A percentile compares a stretch with the other conserved stretches of the same genome.
Evolutionary conservation across 352 stramenopile genomes (phyloP).

Genomic region (Saprolegnia diclina): DNA sequence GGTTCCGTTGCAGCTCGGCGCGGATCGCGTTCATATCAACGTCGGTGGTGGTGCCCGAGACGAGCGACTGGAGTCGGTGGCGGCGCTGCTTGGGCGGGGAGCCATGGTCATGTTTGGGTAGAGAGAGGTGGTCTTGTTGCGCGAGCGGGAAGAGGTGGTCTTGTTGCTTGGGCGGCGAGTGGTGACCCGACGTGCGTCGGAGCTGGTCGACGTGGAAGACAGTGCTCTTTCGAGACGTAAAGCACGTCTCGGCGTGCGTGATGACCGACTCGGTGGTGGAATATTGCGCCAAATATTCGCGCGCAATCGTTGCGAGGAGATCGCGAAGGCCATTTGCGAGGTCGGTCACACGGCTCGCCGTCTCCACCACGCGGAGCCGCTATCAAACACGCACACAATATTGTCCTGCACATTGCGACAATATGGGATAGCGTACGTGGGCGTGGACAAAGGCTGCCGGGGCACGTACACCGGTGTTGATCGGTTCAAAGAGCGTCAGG

Average conservation of each 20-base stretch:
- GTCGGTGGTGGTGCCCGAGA: conserved; percentile 30
- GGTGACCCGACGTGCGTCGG: conserved; percentile 27
- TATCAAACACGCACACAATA: neutral
- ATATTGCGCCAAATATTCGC: conserved; percentile 15
- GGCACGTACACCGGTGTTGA: neutral
- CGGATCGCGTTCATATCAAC: conserved; percentile 33
- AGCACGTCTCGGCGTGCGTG: conserved; percentile 11
- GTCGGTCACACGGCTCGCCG: neutral
- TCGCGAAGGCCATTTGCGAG: conserved; percentile 1
- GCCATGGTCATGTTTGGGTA: too few species aligned
- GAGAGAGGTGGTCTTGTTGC: too few species aligned
- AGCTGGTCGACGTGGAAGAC: conserved; percentile 18
- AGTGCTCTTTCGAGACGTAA: conserved; percentile 20
- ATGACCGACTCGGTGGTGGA: conserved; percentile 18
- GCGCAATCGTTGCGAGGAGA: neutral
- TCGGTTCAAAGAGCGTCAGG: neutral
- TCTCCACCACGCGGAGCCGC: neutral
- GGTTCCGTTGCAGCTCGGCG: conserved; percentile 15
- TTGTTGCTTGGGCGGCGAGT: too few species aligned
- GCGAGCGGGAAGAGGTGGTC: too few species aligned
- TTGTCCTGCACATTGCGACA: too few species aligned
- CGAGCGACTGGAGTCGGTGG: conserved; percentile 29
- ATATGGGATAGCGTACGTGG: conserved; percentile 8
- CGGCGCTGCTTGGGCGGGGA: conserved; percentile 20
- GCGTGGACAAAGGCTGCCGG: neutral